phyloP scores from a whole-genome alignment of 768 basidiomycete species.

The Mycena latifolia region DNA sequence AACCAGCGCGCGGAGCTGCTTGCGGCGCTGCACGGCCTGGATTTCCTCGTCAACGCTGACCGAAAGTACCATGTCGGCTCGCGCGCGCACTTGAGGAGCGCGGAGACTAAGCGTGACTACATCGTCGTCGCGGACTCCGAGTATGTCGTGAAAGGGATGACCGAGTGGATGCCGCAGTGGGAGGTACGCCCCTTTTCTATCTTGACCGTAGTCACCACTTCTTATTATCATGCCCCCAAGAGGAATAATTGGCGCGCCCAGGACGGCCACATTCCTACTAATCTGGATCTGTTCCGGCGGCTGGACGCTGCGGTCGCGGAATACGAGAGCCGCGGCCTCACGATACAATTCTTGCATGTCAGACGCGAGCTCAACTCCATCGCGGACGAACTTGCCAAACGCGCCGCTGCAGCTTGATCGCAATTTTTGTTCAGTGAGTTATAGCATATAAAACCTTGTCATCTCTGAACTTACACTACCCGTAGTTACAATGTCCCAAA shows the following conservation, averaged over 20 bases:
- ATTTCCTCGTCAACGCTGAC: conserved; percentile 23
- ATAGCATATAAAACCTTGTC: too few relatives aligned
- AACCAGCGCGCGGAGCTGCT: conserved; percentile 51
- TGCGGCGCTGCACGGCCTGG: conserved; percentile 45
- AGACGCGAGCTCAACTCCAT: conserved; percentile 39
- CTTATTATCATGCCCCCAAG: conserved; percentile 21
- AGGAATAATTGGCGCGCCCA: conserved; percentile 36
- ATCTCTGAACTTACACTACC: too few relatives aligned
- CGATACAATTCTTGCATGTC: conserved; percentile 43
- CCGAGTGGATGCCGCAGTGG: conserved; percentile 51
- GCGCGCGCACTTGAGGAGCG: conserved; percentile 1
- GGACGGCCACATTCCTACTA: conserved; percentile 34
- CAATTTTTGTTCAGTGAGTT: neutral
- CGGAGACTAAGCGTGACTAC: conserved; percentile 6
- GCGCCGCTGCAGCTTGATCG: conserved; percentile 10
- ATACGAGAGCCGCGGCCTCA: conserved; percentile 33
- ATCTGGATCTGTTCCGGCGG: conserved; percentile 44
- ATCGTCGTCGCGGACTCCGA: conserved; percentile 49
- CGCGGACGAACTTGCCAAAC: conserved; percentile 41
- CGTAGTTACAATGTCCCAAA: too few relatives aligned
- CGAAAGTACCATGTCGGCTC: neutral
- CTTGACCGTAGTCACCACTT: neutral
- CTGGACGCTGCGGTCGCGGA: conserved; percentile 37
- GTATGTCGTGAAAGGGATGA: conserved; percentile 50
- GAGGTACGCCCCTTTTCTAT: conserved; percentile 38